A percentile compares a stretch with the other conserved stretches of the same genome.
Evolutionary conservation across 257 asterid genomes (phyloP).

Genomic region (Perilla frutescens): DNA sequence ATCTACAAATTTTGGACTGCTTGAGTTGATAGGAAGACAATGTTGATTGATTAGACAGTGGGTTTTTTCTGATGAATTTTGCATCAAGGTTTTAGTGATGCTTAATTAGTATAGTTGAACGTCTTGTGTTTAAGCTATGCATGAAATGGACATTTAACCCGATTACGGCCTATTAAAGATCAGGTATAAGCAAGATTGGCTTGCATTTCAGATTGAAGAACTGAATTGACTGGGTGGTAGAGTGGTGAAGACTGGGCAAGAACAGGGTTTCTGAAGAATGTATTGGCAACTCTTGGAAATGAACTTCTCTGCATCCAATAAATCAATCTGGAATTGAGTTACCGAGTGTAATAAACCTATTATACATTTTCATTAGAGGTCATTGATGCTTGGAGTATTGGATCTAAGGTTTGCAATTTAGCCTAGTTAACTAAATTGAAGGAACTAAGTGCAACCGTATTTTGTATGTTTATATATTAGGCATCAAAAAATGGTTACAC

Average conservation of each 20-base stretch:
- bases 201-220: neutral
- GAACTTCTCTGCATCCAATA: neutral
- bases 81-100: constrained; percentile 1
- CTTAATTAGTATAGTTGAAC: constrained; percentile 5
- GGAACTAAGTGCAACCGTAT: neutral
- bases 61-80: constrained; percentile 14
- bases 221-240: neutral
- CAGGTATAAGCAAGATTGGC: neutral
- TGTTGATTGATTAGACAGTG: neutral
- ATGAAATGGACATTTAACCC: neutral
- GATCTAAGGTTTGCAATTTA: constrained; percentile 12
- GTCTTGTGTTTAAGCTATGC: neutral
- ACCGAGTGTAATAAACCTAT: neutral
- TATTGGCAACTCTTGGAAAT: neutral
- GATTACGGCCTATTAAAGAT: constrained; percentile 11
- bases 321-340: neutral
- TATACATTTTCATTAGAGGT: constrained; percentile 5
- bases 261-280: constrained; percentile 16
- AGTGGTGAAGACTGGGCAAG: constrained; percentile 7
- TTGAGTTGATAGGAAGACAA: constrained; percentile 6
- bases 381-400: neutral
- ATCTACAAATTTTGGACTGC: constrained; percentile 25
- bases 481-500: no score
- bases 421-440: neutral
- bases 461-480: neutral